A percentile compares a stretch with the other conserved stretches of the same genome.
Evolutionary conservation across 2,329 filamentous ascomycete species (phyloP).

Genomic region (Claviceps paspali): DNA sequence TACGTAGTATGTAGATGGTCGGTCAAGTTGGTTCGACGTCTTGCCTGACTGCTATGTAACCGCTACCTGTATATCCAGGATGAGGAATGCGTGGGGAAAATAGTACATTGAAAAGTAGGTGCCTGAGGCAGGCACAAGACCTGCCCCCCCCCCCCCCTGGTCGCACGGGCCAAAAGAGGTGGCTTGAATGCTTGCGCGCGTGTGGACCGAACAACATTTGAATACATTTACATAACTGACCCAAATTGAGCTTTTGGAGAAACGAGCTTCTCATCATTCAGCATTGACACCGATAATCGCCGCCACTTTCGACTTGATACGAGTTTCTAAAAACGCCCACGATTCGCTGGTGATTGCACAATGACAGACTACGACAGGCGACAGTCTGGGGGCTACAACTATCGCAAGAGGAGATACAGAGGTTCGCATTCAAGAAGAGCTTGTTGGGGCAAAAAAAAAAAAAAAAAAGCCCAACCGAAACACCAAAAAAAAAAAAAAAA

Average conservation of each 20-base stretch:
- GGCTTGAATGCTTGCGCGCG: too few relatives aligned
- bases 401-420: constrained; percentile 66
- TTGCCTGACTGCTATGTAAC: too few relatives aligned
- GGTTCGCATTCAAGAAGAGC: constrained; percentile 32
- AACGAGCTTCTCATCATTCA: not conserved
- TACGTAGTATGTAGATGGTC: too few relatives aligned
- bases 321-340: not conserved
- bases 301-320: not conserved
- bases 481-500: too few relatives aligned
- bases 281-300: not conserved
- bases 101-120: not conserved
- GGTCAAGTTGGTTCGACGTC: too few relatives aligned
- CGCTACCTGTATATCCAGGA: too few relatives aligned
- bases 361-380: constrained; percentile 45
- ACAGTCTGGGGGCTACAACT: constrained; percentile 37
- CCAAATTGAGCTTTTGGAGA: too few relatives aligned
- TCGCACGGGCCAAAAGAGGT: too few relatives aligned
- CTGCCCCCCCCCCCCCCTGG: too few relatives aligned
- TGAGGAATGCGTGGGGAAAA: too few relatives aligned
- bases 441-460: not conserved
- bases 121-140: constrained; percentile 2
- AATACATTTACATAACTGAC: too few relatives aligned
- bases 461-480: too few relatives aligned
- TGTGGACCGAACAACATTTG: not conserved
- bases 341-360: not conserved